A percentile compares a stretch with the other conserved stretches of the same genome.
phyloP scores from a whole-genome alignment of 768 basidiomycete genomes.

The Calocera viscosa region DNA sequence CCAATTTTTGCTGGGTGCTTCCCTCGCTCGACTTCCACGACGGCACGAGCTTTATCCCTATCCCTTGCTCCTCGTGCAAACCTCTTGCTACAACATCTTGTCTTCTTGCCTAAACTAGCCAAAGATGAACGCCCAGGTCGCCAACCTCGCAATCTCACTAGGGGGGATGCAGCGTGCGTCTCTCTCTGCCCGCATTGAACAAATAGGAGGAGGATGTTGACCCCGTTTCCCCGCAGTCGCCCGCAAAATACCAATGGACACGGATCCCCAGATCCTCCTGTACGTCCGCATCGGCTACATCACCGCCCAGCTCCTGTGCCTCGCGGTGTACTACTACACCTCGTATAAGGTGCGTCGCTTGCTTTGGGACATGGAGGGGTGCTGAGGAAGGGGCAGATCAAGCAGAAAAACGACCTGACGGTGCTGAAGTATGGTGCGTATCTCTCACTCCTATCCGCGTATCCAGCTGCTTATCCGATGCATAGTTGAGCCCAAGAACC shows the following conservation, averaged over 20 bases:
- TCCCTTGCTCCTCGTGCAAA: background rate
- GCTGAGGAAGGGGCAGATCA: slow-evolving; percentile 44
- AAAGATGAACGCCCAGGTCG: slow-evolving; percentile 60
- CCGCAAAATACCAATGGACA: slow-evolving; percentile 75
- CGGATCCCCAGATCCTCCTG: slow-evolving; percentile 60
- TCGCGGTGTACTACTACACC: slow-evolving; percentile 69
- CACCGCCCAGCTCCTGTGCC: slow-evolving; percentile 51
- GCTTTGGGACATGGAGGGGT: background rate
- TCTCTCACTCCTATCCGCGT: background rate
- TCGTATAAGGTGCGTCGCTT: slow-evolving; percentile 48
- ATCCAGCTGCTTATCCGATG: background rate
- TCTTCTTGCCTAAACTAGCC: background rate
- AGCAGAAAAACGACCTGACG: slow-evolving; percentile 88
- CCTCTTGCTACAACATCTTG: background rate
- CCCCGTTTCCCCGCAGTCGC: slow-evolving; percentile 47
- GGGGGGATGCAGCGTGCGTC: slow-evolving; percentile 76
- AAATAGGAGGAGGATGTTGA: background rate
- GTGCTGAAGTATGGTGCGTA: slow-evolving; percentile 85
- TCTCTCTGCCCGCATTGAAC: no score
- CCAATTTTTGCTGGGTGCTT: slow-evolving; percentile 6
- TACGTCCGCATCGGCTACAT: slow-evolving; percentile 81
- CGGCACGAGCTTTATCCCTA: background rate
- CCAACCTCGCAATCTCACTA: slow-evolving; percentile 80
- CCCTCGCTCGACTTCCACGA: slow-evolving; percentile 6
- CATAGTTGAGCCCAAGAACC: slow-evolving; percentile 57